Base-by-base conservation (phyloP, 2,329 filamentous ascomycete genomes). In the Monosporascus cannonballus region DNA sequence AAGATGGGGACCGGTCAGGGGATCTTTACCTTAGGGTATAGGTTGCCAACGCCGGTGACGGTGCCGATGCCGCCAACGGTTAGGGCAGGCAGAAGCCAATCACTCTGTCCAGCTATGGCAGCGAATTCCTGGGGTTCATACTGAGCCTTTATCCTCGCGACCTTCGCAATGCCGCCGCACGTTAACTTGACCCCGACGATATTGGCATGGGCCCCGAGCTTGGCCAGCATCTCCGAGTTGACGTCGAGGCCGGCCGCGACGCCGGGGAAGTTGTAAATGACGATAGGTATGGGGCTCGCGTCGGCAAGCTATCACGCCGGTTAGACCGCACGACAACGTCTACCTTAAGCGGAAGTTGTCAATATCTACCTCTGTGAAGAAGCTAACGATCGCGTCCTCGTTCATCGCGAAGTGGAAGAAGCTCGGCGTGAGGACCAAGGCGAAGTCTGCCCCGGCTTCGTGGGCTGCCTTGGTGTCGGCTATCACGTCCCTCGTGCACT, bases 91-190 rank as follows among this genome's bases (percentile, higher is more conserved):
- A 76, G 69, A 4, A 75, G 73, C 7, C 71, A 76, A 54, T 78
- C 73, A 18, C 70, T 73, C 27, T 68, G 69, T 3, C 67, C 72
- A 37, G 76, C 74, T 58, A 78, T 75, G 45, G 73, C 71, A 60
- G 50, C 54, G 25, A 61, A 60, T 18, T 56, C 41, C 18, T 39
- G 47, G 6, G 52, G 47, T 9, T 54, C 49, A 14, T 48, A 55
- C 39, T 52, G 47, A 38, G 52, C 55, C n/a, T 48, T 44, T 37
- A 90, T 76, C 8, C 86, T 76, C 4, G 83, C 81, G 48, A 90
- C 78, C 69, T 90, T 90, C 54, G 84, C 86, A 34, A 88, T 87
- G 59, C 82, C 84, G n/a, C 85, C 86, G 63, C 86, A 89, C 2
- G 86, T 89, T 51, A 89, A 71, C 72, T 89, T 89, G 50, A 84